Conservation (phyloP, 352 stramenopile species). For the Phytophthora citrophthora region DNA sequence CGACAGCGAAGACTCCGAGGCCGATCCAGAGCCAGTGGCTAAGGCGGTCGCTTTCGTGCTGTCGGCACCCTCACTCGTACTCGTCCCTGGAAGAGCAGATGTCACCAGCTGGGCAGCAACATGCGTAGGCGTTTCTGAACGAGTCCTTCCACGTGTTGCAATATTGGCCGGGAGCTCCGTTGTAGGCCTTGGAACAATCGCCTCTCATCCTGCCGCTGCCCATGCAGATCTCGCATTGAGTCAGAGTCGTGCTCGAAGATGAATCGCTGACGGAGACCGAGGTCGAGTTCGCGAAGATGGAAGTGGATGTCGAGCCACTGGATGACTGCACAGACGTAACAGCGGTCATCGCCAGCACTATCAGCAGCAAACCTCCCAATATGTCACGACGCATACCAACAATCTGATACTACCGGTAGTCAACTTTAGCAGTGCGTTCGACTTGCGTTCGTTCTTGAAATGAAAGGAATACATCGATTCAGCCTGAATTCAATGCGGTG, state of each 20-base stretch:
- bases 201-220: no score
- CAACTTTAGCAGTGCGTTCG: background rate
- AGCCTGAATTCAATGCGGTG: constrained; percentile 2
- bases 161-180: constrained; percentile 48
- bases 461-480: no score
- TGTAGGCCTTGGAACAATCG: constrained; percentile 61
- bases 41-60: constrained; percentile 21
- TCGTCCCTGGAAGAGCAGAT: constrained; percentile 48
- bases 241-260: constrained; percentile 14
- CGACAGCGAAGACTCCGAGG: constrained; percentile 38
- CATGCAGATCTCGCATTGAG: constrained; percentile 60
- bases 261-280: constrained; percentile 15
- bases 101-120: constrained; percentile 54
- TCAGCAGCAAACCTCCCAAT: constrained; percentile 2
- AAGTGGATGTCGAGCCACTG: constrained; percentile 21
- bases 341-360: constrained; percentile 11
- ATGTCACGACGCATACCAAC: constrained; percentile 3
- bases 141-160: constrained; percentile 54
- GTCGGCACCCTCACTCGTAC: constrained; percentile 54
- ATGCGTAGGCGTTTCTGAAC: no score
- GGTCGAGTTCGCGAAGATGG: constrained; percentile 30
- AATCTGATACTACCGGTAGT: no score
- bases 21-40: constrained; percentile 42
- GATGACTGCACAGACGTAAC: constrained; percentile 19
- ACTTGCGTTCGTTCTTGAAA: constrained; percentile 2